Evolutionary conservation across 306 rosid species (phyloP), one percentile per base, ranked within the genome.

Genomic region (Acacia melanoxylon): DNA sequence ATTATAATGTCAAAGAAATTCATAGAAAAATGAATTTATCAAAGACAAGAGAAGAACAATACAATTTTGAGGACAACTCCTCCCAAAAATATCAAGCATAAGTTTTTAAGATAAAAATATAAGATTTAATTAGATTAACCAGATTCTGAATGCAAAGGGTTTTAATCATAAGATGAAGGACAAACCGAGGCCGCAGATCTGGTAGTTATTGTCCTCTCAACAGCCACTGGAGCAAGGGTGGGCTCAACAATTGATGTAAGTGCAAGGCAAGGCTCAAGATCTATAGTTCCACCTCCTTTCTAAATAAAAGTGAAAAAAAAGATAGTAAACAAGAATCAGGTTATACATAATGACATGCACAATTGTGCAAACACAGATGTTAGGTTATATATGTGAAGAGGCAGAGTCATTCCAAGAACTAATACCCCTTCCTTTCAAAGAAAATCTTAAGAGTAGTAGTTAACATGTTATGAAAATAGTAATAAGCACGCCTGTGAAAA

Each of bases 201-300:
- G 65, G 99, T 95, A 58, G 99, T 95, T 87, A 95, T 93, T 59
- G 97, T 91, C 82, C 99, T 91, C 91, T 95, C 99, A 22, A 95
- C 97, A 80, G 97, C 86, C 80, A 93, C 91, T 19, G 99, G 99
- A 86, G 99, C 98, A 87, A 95, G 99, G 70, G 99, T 95, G 45
- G 99, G 97, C 83, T 95, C 99, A 80, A 93, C 88, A 42, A 97
- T 85, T 81, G 99, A 93, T 65, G 97, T 89, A 83, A 89, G 93
- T n/a, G 99, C 92, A 67, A 95, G 99, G 87, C 97, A 93, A 46
- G 99, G 98, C 85, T 95, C 98, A 42, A 95, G 97, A 85, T 93
- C 97, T 82, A 95, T 90, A 87, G 93, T 86, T 81, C 98, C 98
- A 68, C 99, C 99, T 35, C 94, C 97, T 89, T 90, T 95, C 99